Evolutionary conservation across 1,139 yeast species (phyloP), one percentile per base, ranked within the genome.

Genomic region (Chernovozyma aurita): DNA sequence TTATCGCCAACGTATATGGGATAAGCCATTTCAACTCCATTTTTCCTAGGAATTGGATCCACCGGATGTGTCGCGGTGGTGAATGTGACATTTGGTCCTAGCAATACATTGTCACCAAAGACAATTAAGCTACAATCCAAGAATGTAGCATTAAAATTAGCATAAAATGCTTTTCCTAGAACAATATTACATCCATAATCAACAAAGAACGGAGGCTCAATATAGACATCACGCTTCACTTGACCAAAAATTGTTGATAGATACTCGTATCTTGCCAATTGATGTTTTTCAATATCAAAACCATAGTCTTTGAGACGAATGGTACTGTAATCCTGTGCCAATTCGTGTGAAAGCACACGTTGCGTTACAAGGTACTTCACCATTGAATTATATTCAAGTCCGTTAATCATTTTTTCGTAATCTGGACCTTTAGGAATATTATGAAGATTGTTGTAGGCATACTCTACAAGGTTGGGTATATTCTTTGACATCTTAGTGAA

Each of bases 51-150:
- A 14, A 59, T 47, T 0, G 80, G 73, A 39, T 78, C 81, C 3
- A 70, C 49, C 2, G 84, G 82, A 48, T 82, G 90, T 0, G 80
- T 70, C 2, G 86, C 85, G 1, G 86, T 75, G 28, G 73, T 60
- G 33, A 82, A 60, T 1, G 76, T 63, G 4, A 76, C 83, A 48
- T 76, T 76, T 13, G 90, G 87, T 0, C 85, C 90, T 32, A 78
- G 53, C 64, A 76, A 51, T 14, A 76, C 81, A 36, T 70, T 50
- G 45, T 78, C 70, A 4, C 90, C 90, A 42, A 82, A 69, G n/a
- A 59, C 69, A 21, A 83, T 78, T 28, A 78, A 48, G 1, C 81
- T 68, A 45, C 80, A 74, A 52, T 83, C 90, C 35, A 83, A 60
- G 39, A 80, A 63, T 0, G 77, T 72, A 24, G 67, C 48, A 46